Evolutionary conservation across 495 filamentous ascomycete genomes (phyloP).

Genomic region (Trichocladium uniseriatum): DNA sequence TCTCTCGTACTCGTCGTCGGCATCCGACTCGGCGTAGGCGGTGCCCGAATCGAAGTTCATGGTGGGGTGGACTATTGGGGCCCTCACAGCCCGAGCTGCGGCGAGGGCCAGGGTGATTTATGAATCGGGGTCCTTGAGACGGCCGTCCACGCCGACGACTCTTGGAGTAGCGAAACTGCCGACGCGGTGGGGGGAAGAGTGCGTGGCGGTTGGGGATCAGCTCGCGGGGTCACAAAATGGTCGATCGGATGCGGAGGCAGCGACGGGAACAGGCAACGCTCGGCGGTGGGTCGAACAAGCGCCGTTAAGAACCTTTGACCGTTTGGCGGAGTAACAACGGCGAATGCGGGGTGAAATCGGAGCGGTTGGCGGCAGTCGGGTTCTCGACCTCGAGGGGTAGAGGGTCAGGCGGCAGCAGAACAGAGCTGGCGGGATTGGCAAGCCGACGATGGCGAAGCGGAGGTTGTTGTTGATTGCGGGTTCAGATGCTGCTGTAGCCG

Average conservation of each 20-base stretch:
- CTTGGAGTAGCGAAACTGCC: not conserved
- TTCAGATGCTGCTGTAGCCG: constrained; percentile 12
- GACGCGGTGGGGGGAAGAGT: constrained; percentile 5
- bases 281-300: no score
- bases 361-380: not conserved
- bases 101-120: constrained; percentile 11
- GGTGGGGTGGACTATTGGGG: constrained; percentile 15
- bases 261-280: not conserved
- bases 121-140: not conserved
- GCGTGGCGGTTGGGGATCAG: constrained; percentile 1
- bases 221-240: not conserved
- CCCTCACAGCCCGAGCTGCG: constrained; percentile 21
- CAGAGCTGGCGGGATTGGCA: not conserved
- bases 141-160: not conserved
- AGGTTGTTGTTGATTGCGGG: constrained; percentile 5
- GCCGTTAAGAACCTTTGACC: no score
- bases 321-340: no score
- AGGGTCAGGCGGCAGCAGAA: not conserved
- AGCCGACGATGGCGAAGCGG: constrained; percentile 12
- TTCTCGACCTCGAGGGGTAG: not conserved
- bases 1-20: constrained; percentile 90
- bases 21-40: constrained; percentile 76
- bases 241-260: constrained; percentile 2
- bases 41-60: constrained; percentile 53
- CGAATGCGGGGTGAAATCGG: not conserved